A percentile compares a stretch with the other conserved stretches of the same genome.
phyloP scores from a whole-genome alignment of 2,329 filamentous ascomycete species.

The Tolypocladium ophioglossoides region DNA sequence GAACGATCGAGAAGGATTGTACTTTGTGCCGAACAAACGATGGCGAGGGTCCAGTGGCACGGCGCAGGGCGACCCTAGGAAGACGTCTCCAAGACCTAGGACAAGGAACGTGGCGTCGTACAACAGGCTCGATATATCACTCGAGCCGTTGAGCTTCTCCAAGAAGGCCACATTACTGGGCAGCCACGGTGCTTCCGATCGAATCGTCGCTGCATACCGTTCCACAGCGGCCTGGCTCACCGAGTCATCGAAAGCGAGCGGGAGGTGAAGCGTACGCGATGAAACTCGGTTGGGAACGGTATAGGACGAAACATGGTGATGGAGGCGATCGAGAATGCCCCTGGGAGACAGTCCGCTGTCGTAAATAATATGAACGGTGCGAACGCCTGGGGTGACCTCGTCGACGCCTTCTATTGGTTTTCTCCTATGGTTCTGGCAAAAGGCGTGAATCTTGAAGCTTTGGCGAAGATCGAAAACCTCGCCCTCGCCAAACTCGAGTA shows the following conservation, averaged over 20 bases:
- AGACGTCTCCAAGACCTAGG: conserved; percentile 28
- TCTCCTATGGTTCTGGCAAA: conserved; percentile 18
- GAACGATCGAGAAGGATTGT: conserved; percentile 25
- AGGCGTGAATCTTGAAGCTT: conserved; percentile 22
- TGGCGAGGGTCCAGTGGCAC: conserved; percentile 23
- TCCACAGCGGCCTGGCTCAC: conserved; percentile 39
- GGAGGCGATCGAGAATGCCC: conserved; percentile 10
- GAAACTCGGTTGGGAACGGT: conserved; percentile 11
- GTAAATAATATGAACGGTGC: conserved; percentile 22
- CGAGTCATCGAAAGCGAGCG: conserved; percentile 27
- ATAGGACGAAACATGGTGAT: conserved; percentile 13
- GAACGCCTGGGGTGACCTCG: conserved; percentile 23
- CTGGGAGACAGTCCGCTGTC: conserved; percentile 7
- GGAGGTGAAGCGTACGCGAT: conserved; percentile 21
- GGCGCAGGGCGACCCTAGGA: conserved; percentile 25
- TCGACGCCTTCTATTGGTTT: conserved; percentile 16
- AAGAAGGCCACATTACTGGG: conserved; percentile 51
- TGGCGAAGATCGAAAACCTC: conserved; percentile 19
- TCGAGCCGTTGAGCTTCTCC: conserved; percentile 21
- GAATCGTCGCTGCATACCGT: conserved; percentile 51
- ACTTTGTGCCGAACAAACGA: conserved; percentile 25
- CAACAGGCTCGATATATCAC: conserved; percentile 14
- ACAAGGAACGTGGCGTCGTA: conserved; percentile 23
- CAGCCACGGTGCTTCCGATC: conserved; percentile 49
- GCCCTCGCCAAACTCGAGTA: conserved; percentile 21